phyloP scores from a whole-genome alignment of 2,329 filamentous ascomycete genomes.

The Colletotrichum salicis region DNA sequence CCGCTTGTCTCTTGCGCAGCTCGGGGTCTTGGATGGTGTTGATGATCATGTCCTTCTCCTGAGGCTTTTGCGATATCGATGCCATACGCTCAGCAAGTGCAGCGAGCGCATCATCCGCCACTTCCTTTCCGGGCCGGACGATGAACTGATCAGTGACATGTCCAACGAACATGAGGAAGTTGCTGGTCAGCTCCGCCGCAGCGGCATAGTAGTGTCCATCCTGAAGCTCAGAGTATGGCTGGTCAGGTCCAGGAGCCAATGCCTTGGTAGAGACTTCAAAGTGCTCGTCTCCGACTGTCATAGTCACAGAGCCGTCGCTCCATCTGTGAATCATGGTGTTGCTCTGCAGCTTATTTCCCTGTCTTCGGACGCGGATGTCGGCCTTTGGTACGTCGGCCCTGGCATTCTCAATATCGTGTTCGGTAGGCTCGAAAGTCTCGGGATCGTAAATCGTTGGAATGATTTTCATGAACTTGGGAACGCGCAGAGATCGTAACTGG shows the following conservation, averaged over 20 bases:
- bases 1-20: constrained; percentile 77
- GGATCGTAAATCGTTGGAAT: constrained; percentile 74
- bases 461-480: constrained; percentile 78
- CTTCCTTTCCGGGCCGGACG: constrained; percentile 73
- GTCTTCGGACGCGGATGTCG: constrained; percentile 76
- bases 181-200: constrained; percentile 74
- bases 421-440: constrained; percentile 71
- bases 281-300: constrained; percentile 80
- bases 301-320: constrained; percentile 82
- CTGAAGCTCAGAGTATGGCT: constrained; percentile 72
- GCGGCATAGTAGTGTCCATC: constrained; percentile 83
- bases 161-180: constrained; percentile 77
- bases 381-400: constrained; percentile 68
- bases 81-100: constrained; percentile 75
- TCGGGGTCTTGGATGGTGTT: constrained; percentile 79
- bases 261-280: constrained; percentile 79
- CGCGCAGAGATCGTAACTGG: constrained; percentile 75
- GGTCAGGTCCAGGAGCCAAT: constrained; percentile 70
- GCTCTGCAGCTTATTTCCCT: constrained; percentile 75
- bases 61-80: constrained; percentile 66
- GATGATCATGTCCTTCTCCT: constrained; percentile 73
- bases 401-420: constrained; percentile 64
- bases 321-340: constrained; percentile 80
- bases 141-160: constrained; percentile 80
- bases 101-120: constrained; percentile 77